phyloP scores from a whole-genome alignment of 257 asterid species.

The Fraxinus cuspidata region DNA sequence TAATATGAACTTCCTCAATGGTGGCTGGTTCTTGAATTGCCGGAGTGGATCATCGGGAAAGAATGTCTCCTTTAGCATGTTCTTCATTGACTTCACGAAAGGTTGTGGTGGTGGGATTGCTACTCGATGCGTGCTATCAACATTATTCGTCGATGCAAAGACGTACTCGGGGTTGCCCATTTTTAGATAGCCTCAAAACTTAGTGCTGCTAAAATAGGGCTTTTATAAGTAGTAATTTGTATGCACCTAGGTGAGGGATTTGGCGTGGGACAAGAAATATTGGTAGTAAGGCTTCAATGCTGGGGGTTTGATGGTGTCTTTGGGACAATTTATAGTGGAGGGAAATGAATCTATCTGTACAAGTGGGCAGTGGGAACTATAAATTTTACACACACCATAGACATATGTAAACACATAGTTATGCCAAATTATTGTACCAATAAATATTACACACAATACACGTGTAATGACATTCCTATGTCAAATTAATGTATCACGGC shows the following conservation, averaged over 20 bases:
- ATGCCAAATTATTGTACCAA: not conserved
- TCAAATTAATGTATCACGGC: not conserved
- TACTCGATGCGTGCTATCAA: constrained; percentile 37
- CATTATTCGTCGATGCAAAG: not conserved
- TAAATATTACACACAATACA: not conserved
- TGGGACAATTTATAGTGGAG: constrained; percentile 6
- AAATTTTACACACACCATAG: not conserved
- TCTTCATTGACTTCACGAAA: constrained; percentile 53
- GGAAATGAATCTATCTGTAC: not conserved
- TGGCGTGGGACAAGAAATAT: not conserved
- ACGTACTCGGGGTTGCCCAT: not conserved
- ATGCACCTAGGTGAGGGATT: not conserved
- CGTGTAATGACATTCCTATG: not conserved
- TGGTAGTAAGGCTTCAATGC: not conserved
- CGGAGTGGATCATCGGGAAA: constrained; percentile 93
- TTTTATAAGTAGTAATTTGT: not conserved
- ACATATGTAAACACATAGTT: not conserved
- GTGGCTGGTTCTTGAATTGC: constrained; percentile 83
- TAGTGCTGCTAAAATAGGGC: not conserved
- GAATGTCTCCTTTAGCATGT: constrained; percentile 69
- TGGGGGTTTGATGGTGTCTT: not conserved
- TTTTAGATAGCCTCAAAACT: not conserved
- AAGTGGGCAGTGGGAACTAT: not conserved
- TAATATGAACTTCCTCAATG: constrained; percentile 40
- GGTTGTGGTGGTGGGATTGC: constrained; percentile 80